phyloP scores from a whole-genome alignment of 768 basidiomycete genomes.

The Dacryopinax primogenitus region DNA sequence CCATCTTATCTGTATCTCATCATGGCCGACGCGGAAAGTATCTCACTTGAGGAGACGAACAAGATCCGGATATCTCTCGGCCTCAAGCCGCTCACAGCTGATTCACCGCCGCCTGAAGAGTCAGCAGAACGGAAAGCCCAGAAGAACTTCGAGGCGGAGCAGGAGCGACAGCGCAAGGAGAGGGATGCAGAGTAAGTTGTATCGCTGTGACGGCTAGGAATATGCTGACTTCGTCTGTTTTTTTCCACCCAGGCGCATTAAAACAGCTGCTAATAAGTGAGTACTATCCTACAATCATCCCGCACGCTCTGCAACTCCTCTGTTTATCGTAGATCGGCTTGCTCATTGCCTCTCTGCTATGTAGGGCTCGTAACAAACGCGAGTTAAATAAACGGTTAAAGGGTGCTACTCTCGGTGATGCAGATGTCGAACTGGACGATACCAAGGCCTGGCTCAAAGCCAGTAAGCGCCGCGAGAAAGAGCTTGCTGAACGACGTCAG shows the following conservation, averaged over 20 bases:
- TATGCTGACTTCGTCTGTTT: conserved; percentile 18
- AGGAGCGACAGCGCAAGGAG: conserved; percentile 56
- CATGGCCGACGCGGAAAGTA: conserved; percentile 59
- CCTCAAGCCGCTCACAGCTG: conserved; percentile 83
- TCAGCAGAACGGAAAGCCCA: conserved; percentile 75
- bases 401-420: conserved; percentile 83
- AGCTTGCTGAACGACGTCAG: conserved; percentile 69
- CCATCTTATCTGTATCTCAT: not conserved
- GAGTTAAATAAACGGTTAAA: conserved; percentile 87
- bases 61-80: conserved; percentile 89
- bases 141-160: conserved; percentile 64
- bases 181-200: conserved; percentile 60
- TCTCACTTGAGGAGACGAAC: conserved; percentile 90
- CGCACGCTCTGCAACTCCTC: conserved; percentile 9
- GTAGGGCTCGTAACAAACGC: conserved; percentile 81
- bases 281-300: conserved; percentile 30
- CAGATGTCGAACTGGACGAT: conserved; percentile 52
- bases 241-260: conserved; percentile 43
- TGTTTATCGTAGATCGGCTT: conserved; percentile 36
- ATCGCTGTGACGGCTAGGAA: conserved; percentile 8
- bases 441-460: conserved; percentile 83
- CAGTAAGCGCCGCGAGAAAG: conserved; percentile 81
- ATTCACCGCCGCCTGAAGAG: conserved; percentile 51
- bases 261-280: conserved; percentile 76
- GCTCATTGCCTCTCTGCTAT: conserved; percentile 29